Percentiles rank a stretch among this genome's conserved stretches.
phyloP scores from a whole-genome alignment of 176 grass and related monocot genomes.

The Oryza coarctata region DNA sequence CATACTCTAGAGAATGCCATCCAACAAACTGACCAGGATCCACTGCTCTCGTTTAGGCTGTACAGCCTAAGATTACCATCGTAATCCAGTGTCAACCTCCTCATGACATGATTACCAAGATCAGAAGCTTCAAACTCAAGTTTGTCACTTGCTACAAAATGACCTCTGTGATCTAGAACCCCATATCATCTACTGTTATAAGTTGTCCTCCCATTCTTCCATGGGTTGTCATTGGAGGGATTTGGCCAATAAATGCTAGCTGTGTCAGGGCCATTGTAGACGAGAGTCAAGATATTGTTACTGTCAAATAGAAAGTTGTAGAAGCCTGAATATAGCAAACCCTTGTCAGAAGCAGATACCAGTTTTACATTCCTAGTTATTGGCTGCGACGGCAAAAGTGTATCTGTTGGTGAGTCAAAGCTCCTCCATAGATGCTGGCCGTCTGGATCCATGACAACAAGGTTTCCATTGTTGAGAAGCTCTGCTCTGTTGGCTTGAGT shows the following conservation, averaged over 20 bases:
- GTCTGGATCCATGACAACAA: slow-evolving; percentile 29
- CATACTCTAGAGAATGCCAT: slow-evolving; percentile 22
- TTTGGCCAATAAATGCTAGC: slow-evolving; percentile 55
- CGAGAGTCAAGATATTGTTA: slow-evolving; percentile 44
- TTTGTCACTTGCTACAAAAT: slow-evolving; percentile 43
- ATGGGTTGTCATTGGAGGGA: background rate
- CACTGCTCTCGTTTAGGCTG: slow-evolving; percentile 26
- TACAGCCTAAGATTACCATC: slow-evolving; percentile 58
- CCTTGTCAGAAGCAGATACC: slow-evolving; percentile 33
- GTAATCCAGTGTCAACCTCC: slow-evolving; percentile 62
- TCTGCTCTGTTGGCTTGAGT: background rate
- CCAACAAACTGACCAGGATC: slow-evolving; percentile 42
- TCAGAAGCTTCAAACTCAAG: slow-evolving; percentile 47
- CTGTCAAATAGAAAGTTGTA: slow-evolving; percentile 49
- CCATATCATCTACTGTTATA: slow-evolving; percentile 44
- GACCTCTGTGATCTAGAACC: slow-evolving; percentile 38
- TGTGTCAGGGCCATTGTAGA: slow-evolving; percentile 43
- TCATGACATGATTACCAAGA: slow-evolving; percentile 34
- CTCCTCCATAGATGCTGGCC: slow-evolving; percentile 28
- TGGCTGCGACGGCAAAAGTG: slow-evolving; percentile 36
- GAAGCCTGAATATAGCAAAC: slow-evolving; percentile 45
- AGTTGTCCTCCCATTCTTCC: slow-evolving; percentile 18
- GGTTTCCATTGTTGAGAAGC: slow-evolving; percentile 43
- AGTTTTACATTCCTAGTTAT: slow-evolving; percentile 47
- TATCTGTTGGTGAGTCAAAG: slow-evolving; percentile 58